phyloP scores from a whole-genome alignment of 306 rosid species.

The Carpinus fangiana region DNA sequence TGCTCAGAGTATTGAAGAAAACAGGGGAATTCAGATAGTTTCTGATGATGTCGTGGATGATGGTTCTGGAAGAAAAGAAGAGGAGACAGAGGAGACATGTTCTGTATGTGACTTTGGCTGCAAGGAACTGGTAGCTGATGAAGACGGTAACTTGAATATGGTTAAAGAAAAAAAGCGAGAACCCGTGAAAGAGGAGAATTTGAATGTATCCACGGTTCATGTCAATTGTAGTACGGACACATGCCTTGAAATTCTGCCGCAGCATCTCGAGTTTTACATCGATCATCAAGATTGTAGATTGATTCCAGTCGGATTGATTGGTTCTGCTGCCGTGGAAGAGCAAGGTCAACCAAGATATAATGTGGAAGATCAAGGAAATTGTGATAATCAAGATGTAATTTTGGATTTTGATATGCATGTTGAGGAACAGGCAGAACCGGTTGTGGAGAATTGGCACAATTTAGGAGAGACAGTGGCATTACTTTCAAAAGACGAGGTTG shows the following conservation, averaged over 20 bases:
- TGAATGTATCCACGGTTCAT: constrained; percentile 21
- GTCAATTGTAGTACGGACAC: constrained; percentile 30
- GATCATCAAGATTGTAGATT: constrained; percentile 68
- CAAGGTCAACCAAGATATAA: constrained; percentile 33
- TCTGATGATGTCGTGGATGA: constrained; percentile 45
- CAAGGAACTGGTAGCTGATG: constrained; percentile 43
- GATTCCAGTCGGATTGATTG: constrained; percentile 82
- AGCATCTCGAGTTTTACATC: constrained; percentile 84
- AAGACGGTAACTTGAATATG: constrained; percentile 36
- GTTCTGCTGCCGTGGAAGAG: constrained; percentile 29
- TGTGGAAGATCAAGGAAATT: constrained; percentile 41
- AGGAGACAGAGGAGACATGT: constrained; percentile 49
- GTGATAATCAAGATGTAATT: constrained; percentile 59
- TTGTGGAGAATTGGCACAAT: constrained; percentile 68
- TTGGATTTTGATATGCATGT: constrained; percentile 63
- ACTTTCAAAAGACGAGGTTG: constrained; percentile 31
- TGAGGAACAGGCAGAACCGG: constrained; percentile 46
- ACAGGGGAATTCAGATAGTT: constrained; percentile 39
- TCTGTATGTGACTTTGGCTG: constrained; percentile 53
- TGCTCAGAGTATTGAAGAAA: constrained; percentile 43
- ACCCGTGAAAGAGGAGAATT: constrained; percentile 29
- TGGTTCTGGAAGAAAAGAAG: constrained; percentile 35
- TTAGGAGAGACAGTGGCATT: constrained; percentile 43
- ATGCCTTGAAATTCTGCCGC: constrained; percentile 37
- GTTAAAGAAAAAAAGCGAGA: constrained; percentile 39